These are phyloP conservation scores for Scenedesmus sp. DNA, from an alignment of 163 green algal genomes.

Conservation along the genomic window DNA sequence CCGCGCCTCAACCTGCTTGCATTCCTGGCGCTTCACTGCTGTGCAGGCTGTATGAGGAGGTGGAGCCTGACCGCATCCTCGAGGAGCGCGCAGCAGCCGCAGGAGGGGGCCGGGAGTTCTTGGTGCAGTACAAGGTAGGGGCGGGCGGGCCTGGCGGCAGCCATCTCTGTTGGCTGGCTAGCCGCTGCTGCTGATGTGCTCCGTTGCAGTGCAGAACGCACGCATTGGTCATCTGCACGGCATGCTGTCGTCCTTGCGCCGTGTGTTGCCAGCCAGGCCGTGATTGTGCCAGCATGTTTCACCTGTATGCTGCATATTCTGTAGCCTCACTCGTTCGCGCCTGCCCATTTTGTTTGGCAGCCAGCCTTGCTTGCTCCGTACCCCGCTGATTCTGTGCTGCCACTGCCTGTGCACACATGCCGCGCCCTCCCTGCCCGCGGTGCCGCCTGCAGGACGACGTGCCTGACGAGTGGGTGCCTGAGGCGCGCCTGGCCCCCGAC, in stretches of 20 bases:
- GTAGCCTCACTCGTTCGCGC: no score
- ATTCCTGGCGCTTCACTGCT: neutral
- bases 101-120: conserved; percentile 54
- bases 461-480: conserved; percentile 68
- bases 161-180: neutral
- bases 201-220: no score
- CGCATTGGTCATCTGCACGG: no score
- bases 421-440: neutral
- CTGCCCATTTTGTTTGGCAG: no score
- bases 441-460: conserved; percentile 54
- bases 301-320: no score
- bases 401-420: neutral
- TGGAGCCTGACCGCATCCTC: conserved; percentile 52
- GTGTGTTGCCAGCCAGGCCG: no score
- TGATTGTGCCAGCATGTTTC: no score
- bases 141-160: neutral
- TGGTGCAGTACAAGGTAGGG: conserved; percentile 63
- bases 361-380: no score
- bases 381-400: neutral
- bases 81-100: conserved; percentile 28
- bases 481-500: conserved; percentile 65
- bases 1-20: neutral
- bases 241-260: no score
- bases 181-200: no score
- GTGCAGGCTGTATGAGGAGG: conserved; percentile 70